Evolutionary conservation across 495 filamentous ascomycete genomes (phyloP), one percentile per base, ranked within the genome.

Genomic region (Chaetomium cochliodes): DNA sequence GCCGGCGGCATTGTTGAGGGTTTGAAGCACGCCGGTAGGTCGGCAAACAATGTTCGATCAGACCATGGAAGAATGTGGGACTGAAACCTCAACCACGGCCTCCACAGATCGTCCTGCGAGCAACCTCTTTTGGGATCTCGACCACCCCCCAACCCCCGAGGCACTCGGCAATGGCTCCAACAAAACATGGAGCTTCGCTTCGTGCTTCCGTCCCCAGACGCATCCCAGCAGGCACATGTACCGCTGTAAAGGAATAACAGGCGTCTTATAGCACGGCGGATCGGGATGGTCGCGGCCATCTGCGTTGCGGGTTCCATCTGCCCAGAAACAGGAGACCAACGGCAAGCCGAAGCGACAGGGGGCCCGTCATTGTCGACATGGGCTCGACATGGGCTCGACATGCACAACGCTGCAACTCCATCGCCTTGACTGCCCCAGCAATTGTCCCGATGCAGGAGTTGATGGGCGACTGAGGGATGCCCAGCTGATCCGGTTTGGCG

Each of bases 221-320:
- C 66, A 74, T 74, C 70, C 52, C 62, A 72, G 62, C 69, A 74
- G 73, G 67, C 73, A 69, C 69, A 69, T 73, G 70, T 71, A 4
- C 66, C 63, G 47, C 49, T 26, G 25, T 23, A 46, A 59, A 62
- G 66, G 52, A 58, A 64, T 70, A 69, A 42, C 60, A 67, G 42
- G 52, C 60, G 59, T 58, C 59, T 50, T 70, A 70, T 67, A 69
- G 62, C 66, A 58, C 44, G 46, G 64, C 60, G 64, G 68, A 60
- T 68, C 65, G 62, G 65, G 65, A 68, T 69, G 64, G 69, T 62
- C 65, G 39, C 59, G 33, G 39, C 55, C 62, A 55, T 63, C 60
- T 55, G 51, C 51, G 33, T 18, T 25, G 47, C 20, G 53, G 44
- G 26, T 60, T 50, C 58, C 60, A 64, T 65, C 62, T 58, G 63